Conservation (phyloP, 2,329 filamentous ascomycete species). For the Hypoxylon sp. region DNA sequence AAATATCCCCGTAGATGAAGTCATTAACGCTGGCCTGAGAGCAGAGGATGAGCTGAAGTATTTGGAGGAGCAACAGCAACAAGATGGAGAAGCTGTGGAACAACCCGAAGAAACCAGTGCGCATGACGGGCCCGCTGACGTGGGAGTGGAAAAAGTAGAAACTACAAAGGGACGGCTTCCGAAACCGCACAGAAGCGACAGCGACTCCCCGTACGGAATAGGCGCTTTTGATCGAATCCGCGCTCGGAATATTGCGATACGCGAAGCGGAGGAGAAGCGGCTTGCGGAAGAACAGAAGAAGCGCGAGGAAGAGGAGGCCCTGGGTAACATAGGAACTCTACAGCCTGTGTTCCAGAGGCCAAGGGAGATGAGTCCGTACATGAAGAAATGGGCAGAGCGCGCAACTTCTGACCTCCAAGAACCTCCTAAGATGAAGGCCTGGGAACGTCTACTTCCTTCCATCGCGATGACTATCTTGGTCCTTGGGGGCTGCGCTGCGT, state of each 20-base stretch:
- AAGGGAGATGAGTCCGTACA: slow-evolving; percentile 57
- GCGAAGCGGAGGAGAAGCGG: slow-evolving; percentile 63
- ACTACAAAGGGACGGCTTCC: slow-evolving; percentile 49
- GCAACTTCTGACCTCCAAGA: slow-evolving; percentile 67
- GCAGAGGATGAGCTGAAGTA: slow-evolving; percentile 74
- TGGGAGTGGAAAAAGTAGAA: slow-evolving; percentile 27
- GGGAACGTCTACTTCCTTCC: slow-evolving; percentile 70
- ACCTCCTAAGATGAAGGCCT: slow-evolving; percentile 66
- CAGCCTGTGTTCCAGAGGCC: slow-evolving; percentile 57
- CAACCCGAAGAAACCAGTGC: slow-evolving; percentile 38
- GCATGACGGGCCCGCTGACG: slow-evolving; percentile 34
- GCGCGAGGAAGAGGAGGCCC: slow-evolving; percentile 60
- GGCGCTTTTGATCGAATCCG: slow-evolving; percentile 72
- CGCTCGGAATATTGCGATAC: slow-evolving; percentile 65
- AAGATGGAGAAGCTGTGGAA: slow-evolving; percentile 42
- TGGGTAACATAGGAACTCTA: slow-evolving; percentile 59
- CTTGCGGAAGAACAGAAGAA: slow-evolving; percentile 60
- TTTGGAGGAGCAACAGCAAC: slow-evolving; percentile 60
- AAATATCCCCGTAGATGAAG: slow-evolving; percentile 70
- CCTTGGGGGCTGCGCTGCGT: slow-evolving; percentile 60
- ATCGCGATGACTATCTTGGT: slow-evolving; percentile 64
- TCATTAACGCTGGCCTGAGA: slow-evolving; percentile 71
- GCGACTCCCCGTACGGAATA: slow-evolving; percentile 70
- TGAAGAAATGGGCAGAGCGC: slow-evolving; percentile 61
- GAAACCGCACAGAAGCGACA: slow-evolving; percentile 55